These are phyloP conservation scores for Neurospora sp. DNA, from an alignment of 495 filamentous ascomycete genomes.

Conservation along the genomic window DNA sequence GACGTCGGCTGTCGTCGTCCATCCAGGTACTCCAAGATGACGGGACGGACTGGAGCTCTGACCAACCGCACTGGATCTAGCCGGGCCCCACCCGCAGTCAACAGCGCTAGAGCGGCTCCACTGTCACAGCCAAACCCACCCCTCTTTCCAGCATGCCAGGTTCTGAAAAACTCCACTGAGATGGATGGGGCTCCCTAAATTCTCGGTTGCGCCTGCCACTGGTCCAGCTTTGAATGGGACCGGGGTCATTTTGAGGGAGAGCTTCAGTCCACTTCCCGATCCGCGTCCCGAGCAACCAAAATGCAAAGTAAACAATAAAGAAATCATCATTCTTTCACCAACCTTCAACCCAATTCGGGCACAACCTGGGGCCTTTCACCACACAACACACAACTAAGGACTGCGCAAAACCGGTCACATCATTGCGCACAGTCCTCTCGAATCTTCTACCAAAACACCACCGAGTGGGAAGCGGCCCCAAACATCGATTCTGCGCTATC, in stretches of 20 bases:
- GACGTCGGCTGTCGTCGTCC: background rate
- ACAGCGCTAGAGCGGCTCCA: background rate
- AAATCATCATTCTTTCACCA: background rate
- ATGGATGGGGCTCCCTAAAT: background rate
- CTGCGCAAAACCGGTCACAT: background rate
- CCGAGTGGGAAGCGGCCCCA: background rate
- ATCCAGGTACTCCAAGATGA: background rate
- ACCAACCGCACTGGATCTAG: conserved; percentile 6
- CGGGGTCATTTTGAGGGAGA: background rate
- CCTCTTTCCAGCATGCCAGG: background rate
- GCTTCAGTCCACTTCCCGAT: background rate
- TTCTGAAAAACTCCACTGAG: background rate
- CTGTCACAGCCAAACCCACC: background rate
- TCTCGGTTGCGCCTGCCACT: background rate
- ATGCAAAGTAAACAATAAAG: background rate
- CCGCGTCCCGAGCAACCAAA: background rate
- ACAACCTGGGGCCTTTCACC: background rate
- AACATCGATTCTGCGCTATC: background rate
- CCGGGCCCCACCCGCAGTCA: background rate
- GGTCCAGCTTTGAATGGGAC: background rate
- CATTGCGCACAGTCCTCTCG: background rate
- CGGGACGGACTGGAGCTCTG: conserved; percentile 8
- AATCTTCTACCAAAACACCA: background rate
- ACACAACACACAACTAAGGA: background rate
- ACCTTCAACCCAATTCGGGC: background rate